Conservation (phyloP, 306 rosid genomes). For the Lathyrus aphaca region DNA sequence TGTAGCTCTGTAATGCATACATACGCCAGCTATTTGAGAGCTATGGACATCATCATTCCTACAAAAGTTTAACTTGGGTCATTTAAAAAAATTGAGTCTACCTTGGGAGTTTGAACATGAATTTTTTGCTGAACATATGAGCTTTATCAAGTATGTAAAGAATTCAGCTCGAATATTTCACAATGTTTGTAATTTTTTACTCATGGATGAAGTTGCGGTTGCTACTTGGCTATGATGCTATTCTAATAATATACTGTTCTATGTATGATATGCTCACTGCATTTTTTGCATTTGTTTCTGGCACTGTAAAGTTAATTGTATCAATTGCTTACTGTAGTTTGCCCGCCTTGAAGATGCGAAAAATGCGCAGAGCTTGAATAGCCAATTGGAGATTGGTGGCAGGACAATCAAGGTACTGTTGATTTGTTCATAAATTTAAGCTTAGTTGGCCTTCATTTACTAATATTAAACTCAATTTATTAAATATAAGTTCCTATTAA, state of each 20-base stretch:
- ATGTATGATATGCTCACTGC: conserved; percentile 36
- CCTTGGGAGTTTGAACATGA: conserved; percentile 4
- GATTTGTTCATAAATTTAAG: conserved; percentile 28
- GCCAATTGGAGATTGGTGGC: conserved; percentile 91
- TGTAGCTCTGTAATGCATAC: neutral
- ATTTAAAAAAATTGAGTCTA: neutral
- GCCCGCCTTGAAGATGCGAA: conserved; percentile 90
- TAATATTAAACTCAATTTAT: conserved; percentile 1
- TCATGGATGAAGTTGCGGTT: conserved; percentile 24
- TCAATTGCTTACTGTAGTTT: conserved; percentile 63
- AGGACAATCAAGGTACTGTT: conserved; percentile 75
- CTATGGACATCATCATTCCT: neutral
- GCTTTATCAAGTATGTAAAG: neutral
- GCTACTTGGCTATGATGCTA: conserved; percentile 26
- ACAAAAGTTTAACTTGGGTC: neutral
- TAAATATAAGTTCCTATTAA: conserved; percentile 16
- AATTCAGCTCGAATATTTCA: conserved; percentile 3
- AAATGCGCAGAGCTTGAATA: conserved; percentile 87
- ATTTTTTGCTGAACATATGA: neutral
- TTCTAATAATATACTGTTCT: conserved; percentile 22
- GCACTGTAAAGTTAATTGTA: conserved; percentile 39
- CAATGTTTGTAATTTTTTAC: conserved; percentile 5
- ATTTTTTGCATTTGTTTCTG: conserved; percentile 40
- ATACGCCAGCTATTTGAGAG: too few species aligned
- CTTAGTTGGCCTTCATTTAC: conserved; percentile 26